A percentile compares a stretch with the other conserved stretches of the same genome.
These are phyloP conservation scores for Pascua guehoae DNA, from an alignment of 1,284 basidiomycete genomes.

Conservation along the genomic window DNA sequence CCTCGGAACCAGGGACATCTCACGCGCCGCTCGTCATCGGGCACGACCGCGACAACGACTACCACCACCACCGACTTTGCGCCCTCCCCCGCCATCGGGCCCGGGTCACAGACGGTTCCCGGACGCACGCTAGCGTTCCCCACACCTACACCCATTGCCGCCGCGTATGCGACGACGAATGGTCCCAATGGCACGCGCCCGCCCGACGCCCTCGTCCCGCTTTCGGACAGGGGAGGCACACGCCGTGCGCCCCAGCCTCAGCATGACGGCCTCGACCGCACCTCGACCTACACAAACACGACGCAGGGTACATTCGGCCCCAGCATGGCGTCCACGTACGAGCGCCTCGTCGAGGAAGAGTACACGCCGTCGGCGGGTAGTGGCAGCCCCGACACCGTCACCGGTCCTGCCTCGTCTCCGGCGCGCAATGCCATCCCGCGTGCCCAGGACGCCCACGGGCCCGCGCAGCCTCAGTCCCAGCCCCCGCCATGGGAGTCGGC, in stretches of 20 bases:
- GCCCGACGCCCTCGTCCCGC: too few relatives aligned
- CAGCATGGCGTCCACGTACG: too few relatives aligned
- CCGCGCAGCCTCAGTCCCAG: background rate
- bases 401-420: background rate
- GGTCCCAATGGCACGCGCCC: too few relatives aligned
- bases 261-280: background rate
- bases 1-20: background rate
- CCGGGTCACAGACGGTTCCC: too few relatives aligned
- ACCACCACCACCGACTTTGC: constrained; percentile 22
- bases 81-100: background rate
- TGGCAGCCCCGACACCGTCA: background rate
- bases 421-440: background rate
- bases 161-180: too few relatives aligned
- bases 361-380: background rate
- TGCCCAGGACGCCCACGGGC: background rate
- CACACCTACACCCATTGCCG: too few relatives aligned
- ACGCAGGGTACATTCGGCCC: too few relatives aligned
- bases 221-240: background rate
- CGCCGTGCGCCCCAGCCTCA: background rate
- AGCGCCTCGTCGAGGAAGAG: too few relatives aligned
- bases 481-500: constrained; percentile 19
- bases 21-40: constrained; percentile 28
- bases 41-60: constrained; percentile 28
- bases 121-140: too few relatives aligned
- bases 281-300: too few relatives aligned